phyloP scores from a whole-genome alignment of 352 stramenopile species.

The Globisporangium sylvaticum region DNA sequence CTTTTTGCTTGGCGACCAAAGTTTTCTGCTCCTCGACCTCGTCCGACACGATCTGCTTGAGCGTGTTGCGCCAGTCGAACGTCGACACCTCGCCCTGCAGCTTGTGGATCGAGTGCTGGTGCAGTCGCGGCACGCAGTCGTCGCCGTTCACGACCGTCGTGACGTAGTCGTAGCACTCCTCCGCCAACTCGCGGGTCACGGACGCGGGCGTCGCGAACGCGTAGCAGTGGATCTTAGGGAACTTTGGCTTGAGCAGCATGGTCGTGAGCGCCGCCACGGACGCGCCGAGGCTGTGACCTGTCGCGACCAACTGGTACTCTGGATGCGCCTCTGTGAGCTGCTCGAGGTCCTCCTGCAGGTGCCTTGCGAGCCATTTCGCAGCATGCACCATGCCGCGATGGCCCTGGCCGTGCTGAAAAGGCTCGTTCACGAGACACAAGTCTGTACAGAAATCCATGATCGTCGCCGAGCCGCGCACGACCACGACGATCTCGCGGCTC shows the following conservation, averaged over 20 bases:
- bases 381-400: slow-evolving; percentile 83
- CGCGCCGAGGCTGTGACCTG: slow-evolving; percentile 71
- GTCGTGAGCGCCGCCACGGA: slow-evolving; percentile 60
- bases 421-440: slow-evolving; percentile 72
- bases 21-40: slow-evolving; percentile 58
- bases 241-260: slow-evolving; percentile 40
- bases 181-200: slow-evolving; percentile 59
- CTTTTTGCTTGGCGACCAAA: slow-evolving; percentile 38
- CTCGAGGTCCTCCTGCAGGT: slow-evolving; percentile 47
- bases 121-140: slow-evolving; percentile 77
- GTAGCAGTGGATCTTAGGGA: slow-evolving; percentile 55
- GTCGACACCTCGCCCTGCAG: slow-evolving; percentile 58
- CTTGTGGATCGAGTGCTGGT: slow-evolving; percentile 66
- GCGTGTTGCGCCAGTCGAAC: slow-evolving; percentile 62
- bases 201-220: slow-evolving; percentile 70
- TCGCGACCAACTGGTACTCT: slow-evolving; percentile 55
- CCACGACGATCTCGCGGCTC: slow-evolving; percentile 50
- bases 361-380: slow-evolving; percentile 59
- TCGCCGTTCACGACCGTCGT: slow-evolving; percentile 76
- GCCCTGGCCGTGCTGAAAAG: slow-evolving; percentile 59
- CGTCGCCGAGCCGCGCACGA: slow-evolving; percentile 62
- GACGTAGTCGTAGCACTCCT: slow-evolving; percentile 48
- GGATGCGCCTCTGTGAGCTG: slow-evolving; percentile 36
- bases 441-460: slow-evolving; percentile 84
- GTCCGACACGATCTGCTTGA: slow-evolving; percentile 55